Base-by-base conservation (phyloP, 225 moss, liverwort and hornwort genomes). In the Physcomitrium patens region DNA sequence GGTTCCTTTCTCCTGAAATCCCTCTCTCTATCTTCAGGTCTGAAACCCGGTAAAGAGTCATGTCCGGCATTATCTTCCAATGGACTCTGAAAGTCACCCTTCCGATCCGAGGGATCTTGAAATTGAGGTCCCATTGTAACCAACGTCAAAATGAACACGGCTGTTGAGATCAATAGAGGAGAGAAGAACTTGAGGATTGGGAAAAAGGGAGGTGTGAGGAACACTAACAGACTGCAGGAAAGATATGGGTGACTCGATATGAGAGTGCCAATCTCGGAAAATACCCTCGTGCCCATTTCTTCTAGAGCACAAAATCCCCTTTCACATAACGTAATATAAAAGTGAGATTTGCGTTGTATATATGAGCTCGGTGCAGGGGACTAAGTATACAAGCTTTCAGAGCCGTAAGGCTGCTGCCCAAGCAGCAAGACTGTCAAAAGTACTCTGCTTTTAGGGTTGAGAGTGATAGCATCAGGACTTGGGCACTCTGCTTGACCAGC, bases 141-240 rank as follows among this genome's bases (percentile, higher is more conserved):
- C 44, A 96, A 80, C 12, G 92, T 94, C 49, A 89, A 72, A 22
- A 89, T 79, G 62, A 90, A 92, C 28, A 96, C 83, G 67, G 89
- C 92, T 18, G 96, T 96, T 68, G 94, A 96, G 68, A 96, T 83
- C 54, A 96, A 79, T 19, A 96, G 78, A 16, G 96, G 96, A 20
- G 92, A 96, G 78, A 96, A 96, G 60, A 76, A 96, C 70, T 85
- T 84, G 42, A 96, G 65, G 56, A 96, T 64, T 10, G 96, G 94
- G 74, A 88, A 96, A 71, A 96, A 92, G 14, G 96, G 89, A n/a
- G 96, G 96, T 26, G 56, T 87, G 68, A 65, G 78, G 67, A 96
- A 78, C 57, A 93, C 76, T 67, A 85, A 52, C 11, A 90, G 53
- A 60, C 79, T 68, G 41, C 93, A 92, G 12, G 89, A 87, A 23